Conservation (phyloP, 2,329 filamentous ascomycete species). For the Raffaelea deltoideospora region DNA sequence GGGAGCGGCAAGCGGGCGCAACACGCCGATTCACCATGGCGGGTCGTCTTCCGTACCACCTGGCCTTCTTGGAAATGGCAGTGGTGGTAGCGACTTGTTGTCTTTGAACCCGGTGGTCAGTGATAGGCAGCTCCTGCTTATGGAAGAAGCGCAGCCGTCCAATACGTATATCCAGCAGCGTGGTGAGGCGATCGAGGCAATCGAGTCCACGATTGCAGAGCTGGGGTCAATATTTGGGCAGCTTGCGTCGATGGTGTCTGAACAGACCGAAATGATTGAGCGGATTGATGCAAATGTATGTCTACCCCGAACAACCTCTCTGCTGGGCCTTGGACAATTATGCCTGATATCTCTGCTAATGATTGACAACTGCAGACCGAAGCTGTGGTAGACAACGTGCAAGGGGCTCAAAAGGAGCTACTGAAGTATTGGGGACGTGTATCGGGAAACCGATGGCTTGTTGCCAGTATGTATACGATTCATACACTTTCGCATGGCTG, state of each 20-base stretch:
- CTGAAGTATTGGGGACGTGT: constrained; percentile 95
- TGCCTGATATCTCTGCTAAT: constrained; percentile 3
- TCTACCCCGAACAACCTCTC: neutral
- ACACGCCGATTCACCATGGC: constrained; percentile 6
- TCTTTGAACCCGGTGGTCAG: constrained; percentile 64
- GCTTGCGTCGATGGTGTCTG: constrained; percentile 88
- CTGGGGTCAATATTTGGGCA: constrained; percentile 47
- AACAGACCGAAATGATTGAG: constrained; percentile 87
- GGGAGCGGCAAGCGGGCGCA: constrained; percentile 30
- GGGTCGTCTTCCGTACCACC: constrained; percentile 3
- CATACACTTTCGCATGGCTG: too few relatives aligned
- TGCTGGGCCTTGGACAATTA: neutral
- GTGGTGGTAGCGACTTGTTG: constrained; percentile 51
- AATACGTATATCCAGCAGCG: constrained; percentile 88
- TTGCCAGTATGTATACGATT: constrained; percentile 44
- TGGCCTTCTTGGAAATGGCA: constrained; percentile 3
- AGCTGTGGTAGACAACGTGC: constrained; percentile 95
- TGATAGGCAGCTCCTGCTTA: constrained; percentile 77
- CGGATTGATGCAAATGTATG: constrained; percentile 13
- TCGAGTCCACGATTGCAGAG: constrained; percentile 88
- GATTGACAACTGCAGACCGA: too few relatives aligned
- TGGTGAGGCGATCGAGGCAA: constrained; percentile 91
- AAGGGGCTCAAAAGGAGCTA: constrained; percentile 85
- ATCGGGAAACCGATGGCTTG: constrained; percentile 86
- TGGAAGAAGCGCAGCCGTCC: constrained; percentile 78